These are phyloP conservation scores for Boletus tomentosulus DNA, from an alignment of 768 basidiomycete genomes.

Conservation along the genomic window DNA sequence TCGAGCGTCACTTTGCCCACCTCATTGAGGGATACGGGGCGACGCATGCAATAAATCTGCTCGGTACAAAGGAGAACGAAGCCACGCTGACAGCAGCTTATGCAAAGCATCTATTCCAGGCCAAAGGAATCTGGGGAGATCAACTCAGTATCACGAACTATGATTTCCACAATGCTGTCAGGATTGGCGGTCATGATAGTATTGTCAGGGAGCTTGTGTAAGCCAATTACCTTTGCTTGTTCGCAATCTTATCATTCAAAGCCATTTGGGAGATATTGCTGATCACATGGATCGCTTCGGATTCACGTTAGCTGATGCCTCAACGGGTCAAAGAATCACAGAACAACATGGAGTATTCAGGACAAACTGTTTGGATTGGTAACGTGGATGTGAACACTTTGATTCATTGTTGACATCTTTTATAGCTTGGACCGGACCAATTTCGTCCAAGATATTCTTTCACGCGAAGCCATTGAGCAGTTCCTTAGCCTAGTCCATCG, in stretches of 20 bases:
- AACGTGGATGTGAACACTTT: not conserved
- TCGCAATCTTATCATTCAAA: slow-evolving; percentile 27
- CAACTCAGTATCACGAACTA: slow-evolving; percentile 80
- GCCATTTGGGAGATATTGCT: slow-evolving; percentile 54
- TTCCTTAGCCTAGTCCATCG: slow-evolving; percentile 76
- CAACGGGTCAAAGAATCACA: slow-evolving; percentile 68
- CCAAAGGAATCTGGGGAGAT: slow-evolving; percentile 58
- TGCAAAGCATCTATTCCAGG: slow-evolving; percentile 69
- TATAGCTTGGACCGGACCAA: slow-evolving; percentile 92
- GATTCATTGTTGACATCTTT: slow-evolving; percentile 2
- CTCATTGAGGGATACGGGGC: slow-evolving; percentile 82
- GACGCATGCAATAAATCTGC: slow-evolving; percentile 85
- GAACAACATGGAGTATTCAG: slow-evolving; percentile 90
- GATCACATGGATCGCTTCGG: slow-evolving; percentile 76
- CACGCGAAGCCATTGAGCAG: slow-evolving; percentile 73
- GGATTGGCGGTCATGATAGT: slow-evolving; percentile 81
- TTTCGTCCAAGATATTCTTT: slow-evolving; percentile 94
- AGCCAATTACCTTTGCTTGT: slow-evolving; percentile 4
- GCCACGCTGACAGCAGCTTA: slow-evolving; percentile 79
- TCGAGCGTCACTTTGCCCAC: slow-evolving; percentile 88
- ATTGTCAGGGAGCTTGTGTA: slow-evolving; percentile 72
- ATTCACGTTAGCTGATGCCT: slow-evolving; percentile 75
- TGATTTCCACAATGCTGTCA: slow-evolving; percentile 88
- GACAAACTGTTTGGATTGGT: slow-evolving; percentile 96
- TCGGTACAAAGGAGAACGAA: slow-evolving; percentile 92